A percentile compares a stretch with the other conserved stretches of the same genome.
Conservation (phyloP, 306 rosid species). For the Pyrus betulifolia region DNA sequence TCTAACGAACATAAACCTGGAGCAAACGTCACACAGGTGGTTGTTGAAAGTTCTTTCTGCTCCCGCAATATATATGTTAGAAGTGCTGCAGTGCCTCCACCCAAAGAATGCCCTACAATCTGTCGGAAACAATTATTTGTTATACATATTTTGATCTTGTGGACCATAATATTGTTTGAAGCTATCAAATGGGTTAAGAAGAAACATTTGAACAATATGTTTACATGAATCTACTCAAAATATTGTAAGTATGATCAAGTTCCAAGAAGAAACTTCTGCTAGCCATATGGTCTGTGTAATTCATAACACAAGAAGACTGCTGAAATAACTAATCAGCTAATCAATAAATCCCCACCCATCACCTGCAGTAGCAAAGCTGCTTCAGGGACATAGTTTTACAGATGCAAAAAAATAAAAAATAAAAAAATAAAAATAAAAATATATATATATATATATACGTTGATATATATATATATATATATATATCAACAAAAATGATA, state of each 20-base stretch:
- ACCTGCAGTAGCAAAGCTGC: background rate
- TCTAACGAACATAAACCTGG: constrained; percentile 52
- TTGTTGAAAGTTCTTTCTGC: constrained; percentile 62
- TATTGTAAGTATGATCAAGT: no score
- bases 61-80: constrained; percentile 84
- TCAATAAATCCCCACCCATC: background rate
- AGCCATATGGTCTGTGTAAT: no score
- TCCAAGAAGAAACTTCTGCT: no score
- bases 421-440: no score
- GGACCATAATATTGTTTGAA: background rate
- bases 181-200: background rate
- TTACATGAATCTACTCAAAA: no score
- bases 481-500: background rate
- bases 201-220: background rate
- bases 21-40: constrained; percentile 83
- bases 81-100: constrained; percentile 97
- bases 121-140: constrained; percentile 15
- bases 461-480: no score
- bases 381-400: background rate
- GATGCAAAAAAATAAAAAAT: no score
- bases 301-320: background rate
- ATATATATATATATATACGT: no score
- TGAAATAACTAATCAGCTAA: background rate
- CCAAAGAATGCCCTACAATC: constrained; percentile 98
- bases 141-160: background rate